Base-by-base conservation (phyloP, 805 yeast species). In the Sugiyamaella americana region DNA sequence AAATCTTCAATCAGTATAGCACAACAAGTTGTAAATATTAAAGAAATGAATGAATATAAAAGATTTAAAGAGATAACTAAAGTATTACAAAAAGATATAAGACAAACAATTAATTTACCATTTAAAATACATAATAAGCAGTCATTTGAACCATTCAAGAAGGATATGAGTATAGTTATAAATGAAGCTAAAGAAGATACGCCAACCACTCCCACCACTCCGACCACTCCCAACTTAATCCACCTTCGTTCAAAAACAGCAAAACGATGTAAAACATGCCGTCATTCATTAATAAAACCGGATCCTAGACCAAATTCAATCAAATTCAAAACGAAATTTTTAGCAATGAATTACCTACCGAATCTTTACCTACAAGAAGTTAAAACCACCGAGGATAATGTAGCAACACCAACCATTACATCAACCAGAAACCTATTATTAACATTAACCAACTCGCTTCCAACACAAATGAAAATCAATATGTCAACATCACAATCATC, bases 221-320 rank as follows among this genome's bases (percentile, higher is more conserved):
- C 26, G 2, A 26, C 36, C 13, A 50, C 51, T 5, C 70, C 70
- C 1, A n/a, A 37, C 10, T 54, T 59, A 2, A 52, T 50, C 2
- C 52, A 47, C 4, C 54, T 66, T 18, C 53, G 63, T 5, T 56
- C 64, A 3, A 58, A 63, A 36, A 48, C 48, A 17, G 34, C 58
- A 5, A 58, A 57, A 40, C 41, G 51, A 20, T 67, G 71, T 51
- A 50, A 53, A 16, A 63, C 57, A 5, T 67, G 71, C 46, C 53
- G 61, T 13, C 52, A 54, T n/a, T 38, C 55, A n/a, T 56, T 66
- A 16, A 58, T 58, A 3, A 53, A 58, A n/a, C 71, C 70, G 0
- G 65, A 57, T 6, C 50, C 55, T 6, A 49, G 48, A 37, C 57
- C 64, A 1, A 23, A 53, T 2, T 44, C 57, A 10, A 42, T 54